A percentile compares a stretch with the other conserved stretches of the same genome.
phyloP scores from a whole-genome alignment of 1,139 yeast species.

The Geotrichum europaeum region DNA sequence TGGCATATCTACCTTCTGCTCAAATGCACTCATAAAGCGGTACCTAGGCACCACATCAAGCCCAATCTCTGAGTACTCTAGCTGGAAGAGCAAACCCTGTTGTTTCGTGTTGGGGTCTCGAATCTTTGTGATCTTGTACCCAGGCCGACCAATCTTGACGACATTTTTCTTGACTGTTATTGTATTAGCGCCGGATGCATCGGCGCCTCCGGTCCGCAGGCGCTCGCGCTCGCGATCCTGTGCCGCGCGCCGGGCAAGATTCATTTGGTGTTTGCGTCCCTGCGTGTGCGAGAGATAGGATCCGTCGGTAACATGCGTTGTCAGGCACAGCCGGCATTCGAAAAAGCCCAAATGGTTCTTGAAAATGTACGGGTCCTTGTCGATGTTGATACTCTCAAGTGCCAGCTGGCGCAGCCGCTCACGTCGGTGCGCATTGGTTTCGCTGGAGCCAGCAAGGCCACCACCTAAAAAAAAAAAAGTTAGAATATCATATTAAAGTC shows the following conservation, averaged over 20 bases:
- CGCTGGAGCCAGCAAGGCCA: conserved; percentile 67
- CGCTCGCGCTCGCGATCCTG: conserved; percentile 24
- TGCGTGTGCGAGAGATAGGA: conserved; percentile 75
- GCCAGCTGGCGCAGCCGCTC: conserved; percentile 61
- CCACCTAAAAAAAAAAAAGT: conserved; percentile 38
- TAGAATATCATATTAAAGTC: not conserved
- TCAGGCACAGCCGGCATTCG: conserved; percentile 71
- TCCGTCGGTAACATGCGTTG: conserved; percentile 69
- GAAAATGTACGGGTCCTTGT: conserved; percentile 68
- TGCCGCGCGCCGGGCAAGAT: conserved; percentile 52
- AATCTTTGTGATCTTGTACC: conserved; percentile 58
- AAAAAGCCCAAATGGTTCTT: conserved; percentile 66
- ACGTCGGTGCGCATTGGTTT: conserved; percentile 59
- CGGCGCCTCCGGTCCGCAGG: conserved; percentile 7
- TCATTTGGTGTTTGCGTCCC: conserved; percentile 69
- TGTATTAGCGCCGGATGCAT: conserved; percentile 17
- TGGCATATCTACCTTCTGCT: conserved; percentile 46
- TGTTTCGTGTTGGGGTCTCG: conserved; percentile 53
- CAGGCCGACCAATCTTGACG: conserved; percentile 66
- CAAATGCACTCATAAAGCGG: conserved; percentile 69
- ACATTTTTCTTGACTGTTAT: conserved; percentile 44
- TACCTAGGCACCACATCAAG: conserved; percentile 51
- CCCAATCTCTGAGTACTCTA: conserved; percentile 50
- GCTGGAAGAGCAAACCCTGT: conserved; percentile 56
- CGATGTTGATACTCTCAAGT: conserved; percentile 56